Base-by-base conservation (phyloP, 257 asterid genomes). In the Solanum chaucha region DNA sequence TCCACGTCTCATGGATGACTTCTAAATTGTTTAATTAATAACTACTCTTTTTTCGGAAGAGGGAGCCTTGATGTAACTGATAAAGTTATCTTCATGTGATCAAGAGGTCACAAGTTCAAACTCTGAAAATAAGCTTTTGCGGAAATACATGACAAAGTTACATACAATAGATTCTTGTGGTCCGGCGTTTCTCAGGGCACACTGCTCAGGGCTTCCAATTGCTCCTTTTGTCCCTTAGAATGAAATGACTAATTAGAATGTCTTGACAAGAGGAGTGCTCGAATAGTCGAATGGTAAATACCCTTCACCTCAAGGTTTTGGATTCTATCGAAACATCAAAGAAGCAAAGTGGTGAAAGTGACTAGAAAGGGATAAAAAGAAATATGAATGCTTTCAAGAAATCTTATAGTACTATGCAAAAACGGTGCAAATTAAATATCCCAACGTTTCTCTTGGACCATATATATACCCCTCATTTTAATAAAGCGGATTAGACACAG, bases 1-100 rank as follows among this genome's bases (percentile, higher is more conserved):
- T 75, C 58, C 58, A 36, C 83, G 83, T n/a, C 61, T 41, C 36
- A 77, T 38, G 8, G 61, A 77, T 77, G 78, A 10, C 78, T 71
- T 32, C 78, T 71, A 68, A 30, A 28, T 30, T 32, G 78, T 70
- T 70, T 17, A 30, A 70, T 70, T 65, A 5, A 24, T 65, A 24
- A 11, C 1, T 11, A 5, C 2, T 11, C 1, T 24, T 65, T 24
- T 65, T 24, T 10, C 0, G 0, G 2, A 19, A 28, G 28, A 1
- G 28, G 28, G 28, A 14, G 0, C 5, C 2, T 58, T 58, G 26
- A 1, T 8, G 2, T 58, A 58, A 58, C 2, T 19, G n/a, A 59
- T 59, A 59, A 58, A 59, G 26, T 59, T 59, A 1, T 19, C 2
- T 7, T 59, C 34, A 32, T 3, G 61, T 20, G 2, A 58, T 20